Base-by-base conservation (phyloP, 129 eudicot genomes). In the Flaveria trinervia region DNA sequence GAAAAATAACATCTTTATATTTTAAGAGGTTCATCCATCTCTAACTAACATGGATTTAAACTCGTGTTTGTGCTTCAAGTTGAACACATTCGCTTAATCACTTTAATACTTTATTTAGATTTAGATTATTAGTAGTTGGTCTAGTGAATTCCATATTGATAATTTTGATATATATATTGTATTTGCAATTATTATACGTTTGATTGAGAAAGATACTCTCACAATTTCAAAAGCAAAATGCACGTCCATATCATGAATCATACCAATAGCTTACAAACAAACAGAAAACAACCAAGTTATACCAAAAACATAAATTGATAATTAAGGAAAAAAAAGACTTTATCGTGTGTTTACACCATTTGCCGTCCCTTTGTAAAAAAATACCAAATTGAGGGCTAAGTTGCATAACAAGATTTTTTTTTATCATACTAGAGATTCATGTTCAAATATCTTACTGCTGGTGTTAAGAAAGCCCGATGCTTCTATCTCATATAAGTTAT, bases 171-270 rank as follows among this genome's bases (percentile, higher is more conserved):
- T 1, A 6, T 1, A 7, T 10, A 22, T 57, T 25, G 14, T 59
- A 22, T 16, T 59, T 22, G 20, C 13, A 61, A 61, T 25, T 60
- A 60, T 60, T 23, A 11, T 9, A 25, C 4, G 36, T 60, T 52
- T 60, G 33, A 25, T 60, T 10, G 41, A 25, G 41, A 60, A 60
- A 11, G 17, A 60, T 60, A 25, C 26, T 25, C 26, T 60, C 41
- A 60, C 9, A 23, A 23, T 61, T 17, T 26, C 43, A 61, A 61
- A 60, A 61, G 41, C 67, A 61, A 25, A 61, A 61, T 25, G 67
- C 41, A 61, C 17, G 67, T 61, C 67, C 28, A 25, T 26, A 13
- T 61, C 67, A 25, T 61, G 67, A 41, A 61, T 61, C 43, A 26
- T 61, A 25, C 67, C 26, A 10, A 60, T 60, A 12, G 13, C 41